Conservation (phyloP, 129 eudicot genomes). For the Cynara cardunculus region DNA sequence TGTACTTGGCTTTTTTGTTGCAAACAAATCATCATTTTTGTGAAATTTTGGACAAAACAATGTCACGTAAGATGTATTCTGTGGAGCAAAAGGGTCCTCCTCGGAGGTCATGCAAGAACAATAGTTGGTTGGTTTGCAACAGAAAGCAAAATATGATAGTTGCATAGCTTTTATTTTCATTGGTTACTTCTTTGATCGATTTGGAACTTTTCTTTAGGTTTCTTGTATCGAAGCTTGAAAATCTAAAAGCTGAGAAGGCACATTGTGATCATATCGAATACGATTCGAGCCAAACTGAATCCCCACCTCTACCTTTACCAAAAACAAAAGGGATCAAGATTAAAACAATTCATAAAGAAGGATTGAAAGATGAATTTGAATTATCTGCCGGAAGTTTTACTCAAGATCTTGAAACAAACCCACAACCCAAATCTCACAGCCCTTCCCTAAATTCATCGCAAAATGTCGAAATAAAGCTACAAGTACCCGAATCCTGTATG, state of each 20-base stretch:
- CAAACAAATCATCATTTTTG: neutral
- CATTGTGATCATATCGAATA: slow-evolving; percentile 30
- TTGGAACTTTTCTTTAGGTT: slow-evolving; percentile 40
- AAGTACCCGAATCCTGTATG: slow-evolving; percentile 31
- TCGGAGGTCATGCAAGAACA: neutral
- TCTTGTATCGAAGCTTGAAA: slow-evolving; percentile 65
- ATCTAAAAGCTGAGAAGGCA: slow-evolving; percentile 44
- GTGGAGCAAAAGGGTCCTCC: neutral
- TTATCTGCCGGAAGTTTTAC: slow-evolving; percentile 83
- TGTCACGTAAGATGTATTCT: neutral
- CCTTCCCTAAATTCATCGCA: slow-evolving; percentile 27
- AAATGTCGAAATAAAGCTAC: slow-evolving; percentile 30
- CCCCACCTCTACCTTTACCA: slow-evolving; percentile 38
- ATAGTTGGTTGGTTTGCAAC: no score
- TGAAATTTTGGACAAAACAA: neutral
- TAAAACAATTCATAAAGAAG: slow-evolving; percentile 37
- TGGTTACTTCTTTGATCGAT: neutral
- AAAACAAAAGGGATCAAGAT: slow-evolving; percentile 29
- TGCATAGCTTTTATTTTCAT: neutral
- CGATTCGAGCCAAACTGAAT: slow-evolving; percentile 49
- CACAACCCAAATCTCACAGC: slow-evolving; percentile 34
- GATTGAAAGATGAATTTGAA: slow-evolving; percentile 46
- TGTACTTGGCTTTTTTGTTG: neutral
- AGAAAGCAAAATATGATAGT: neutral
- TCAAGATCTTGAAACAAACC: slow-evolving; percentile 40